Evolutionary conservation across 805 yeast genomes (phyloP), one percentile per base, ranked within the genome.

Genomic region (Dipodascopsis uninucleata): DNA sequence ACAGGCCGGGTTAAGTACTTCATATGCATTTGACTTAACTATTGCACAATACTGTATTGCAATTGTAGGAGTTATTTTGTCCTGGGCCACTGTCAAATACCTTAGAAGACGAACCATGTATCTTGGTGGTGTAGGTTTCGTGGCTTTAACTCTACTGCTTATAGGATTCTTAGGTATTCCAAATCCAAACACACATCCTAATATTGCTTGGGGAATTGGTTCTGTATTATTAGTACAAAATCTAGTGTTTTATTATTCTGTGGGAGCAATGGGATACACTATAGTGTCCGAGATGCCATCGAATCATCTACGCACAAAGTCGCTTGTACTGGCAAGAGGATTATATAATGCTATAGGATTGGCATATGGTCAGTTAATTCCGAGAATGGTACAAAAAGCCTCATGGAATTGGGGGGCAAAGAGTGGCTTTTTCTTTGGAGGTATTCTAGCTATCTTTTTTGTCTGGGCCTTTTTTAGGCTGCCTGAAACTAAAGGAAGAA

Each of bases 401-500:
- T 64, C 65, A 28, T 75, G 72, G 43, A 46, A 42, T 23, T 46
- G 51, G 51, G 14, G 21, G 2, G 51, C 24, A 28, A 43, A 42
- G 32, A 4, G 44, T 20, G 51, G 36, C 12, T 46, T 42, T 28
- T 41, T 46, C 42, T 43, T 34, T 68, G 72, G 70, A 36, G 78
- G 69, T 0, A 55, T 59, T 10, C 59, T 64, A 14, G 31, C 64
- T 4, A 2, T 62, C 8, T 56, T 65, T 14, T 18, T 69, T 5
- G 49, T 63, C 31, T 75, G 78, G 76, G 62, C 69, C 28, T 71
- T 64, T 61, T 71, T 75, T 60, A 71, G 74, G 40, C 64, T 78
- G 39, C 84, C 85, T 6, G 85, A 79, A 60, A 75, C 82, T 25
- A 67, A 68, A 53, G 72, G 71, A 37, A 69, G 79, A 61, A 76